These are phyloP conservation scores for Linum tenue DNA, from an alignment of 345 rosid genomes.

Conservation along the genomic window DNA sequence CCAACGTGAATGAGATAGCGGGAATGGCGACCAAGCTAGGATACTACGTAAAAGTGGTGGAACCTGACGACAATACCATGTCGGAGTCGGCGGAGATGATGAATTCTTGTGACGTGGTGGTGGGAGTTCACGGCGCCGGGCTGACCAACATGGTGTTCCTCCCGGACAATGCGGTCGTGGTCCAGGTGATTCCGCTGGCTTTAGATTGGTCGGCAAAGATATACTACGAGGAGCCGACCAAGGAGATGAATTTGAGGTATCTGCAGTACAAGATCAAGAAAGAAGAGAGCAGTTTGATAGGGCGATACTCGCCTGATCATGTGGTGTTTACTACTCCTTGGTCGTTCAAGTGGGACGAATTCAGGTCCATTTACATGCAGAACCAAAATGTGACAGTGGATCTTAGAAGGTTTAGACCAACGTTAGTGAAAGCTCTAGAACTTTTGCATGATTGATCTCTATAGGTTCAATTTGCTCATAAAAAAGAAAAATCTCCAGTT, in stretches of 20 bases:
- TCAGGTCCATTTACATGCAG: no score
- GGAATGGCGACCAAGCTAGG: constrained; percentile 36
- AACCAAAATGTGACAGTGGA: no score
- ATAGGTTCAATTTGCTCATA: no score
- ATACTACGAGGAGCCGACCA: neutral
- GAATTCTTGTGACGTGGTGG: constrained; percentile 68
- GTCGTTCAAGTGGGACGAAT: no score
- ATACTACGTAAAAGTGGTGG: constrained; percentile 42
- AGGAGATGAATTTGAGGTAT: neutral
- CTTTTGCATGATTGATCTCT: no score
- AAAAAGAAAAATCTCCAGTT: no score
- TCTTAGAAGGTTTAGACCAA: no score
- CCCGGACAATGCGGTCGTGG: constrained; percentile 65
- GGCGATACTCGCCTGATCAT: neutral
- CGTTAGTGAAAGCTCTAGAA: no score
- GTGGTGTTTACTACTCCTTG: neutral
- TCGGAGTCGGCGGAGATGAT: constrained; percentile 34
- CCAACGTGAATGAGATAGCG: constrained; percentile 33
- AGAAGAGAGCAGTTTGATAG: neutral
- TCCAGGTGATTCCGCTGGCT: constrained; percentile 69
- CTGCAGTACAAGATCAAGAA: neutral
- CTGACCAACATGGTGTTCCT: constrained; percentile 70
- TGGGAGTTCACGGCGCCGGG: constrained; percentile 90
- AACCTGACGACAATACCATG: constrained; percentile 33
- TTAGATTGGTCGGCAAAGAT: constrained; percentile 41